Evolutionary conservation across 306 rosid genomes (phyloP), one percentile per base, ranked within the genome.

Genomic region (Cicer arietinum): DNA sequence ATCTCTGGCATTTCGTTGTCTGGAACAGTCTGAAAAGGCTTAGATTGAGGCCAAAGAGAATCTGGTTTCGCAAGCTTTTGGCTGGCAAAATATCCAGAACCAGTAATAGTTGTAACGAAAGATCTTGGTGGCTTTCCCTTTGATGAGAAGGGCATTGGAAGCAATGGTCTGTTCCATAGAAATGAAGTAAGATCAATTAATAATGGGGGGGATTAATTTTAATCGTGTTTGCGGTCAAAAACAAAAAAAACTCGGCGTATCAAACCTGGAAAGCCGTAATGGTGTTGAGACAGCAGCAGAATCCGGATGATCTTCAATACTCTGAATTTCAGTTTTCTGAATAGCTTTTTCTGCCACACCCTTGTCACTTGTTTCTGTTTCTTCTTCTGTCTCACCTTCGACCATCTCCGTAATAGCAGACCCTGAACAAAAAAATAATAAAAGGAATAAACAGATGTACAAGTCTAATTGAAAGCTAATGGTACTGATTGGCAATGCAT

Each of bases 381-480:
- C 96, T 83, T 89, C 92, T 75, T 88, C 96, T 46, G 10, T 77
- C 69, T 86, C 91, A 16, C 79, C 45, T 74, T 92, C 98, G 1
- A 30, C 37, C 46, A 64, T 18, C 69, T 80, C 85, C 17, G 76
- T 42, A 22, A 78, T 18, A 78, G 80, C 74, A 52, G 87, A 85
- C 67, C 93, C 96, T 89, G 85, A 80, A 82, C 73, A 79, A 50
- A 50, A 78, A 80, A 0, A 16, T 41, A 16, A 80, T 22, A 62
- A 3, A 18, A 52, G 41, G 69, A 42, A 46, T 48, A 41, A 18
- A 18, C 4, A 13, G 73, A 58, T 3, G n/a, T 13, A 41, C 20
- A 30, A 69, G 57, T 35, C 60, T 9, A 46, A 56, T 58, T 70
- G 71, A 71, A 48, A 58, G 67, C 14, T 13, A 6, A 51, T 22